Conservation (phyloP, 2,329 filamentous ascomycete genomes). For the Xylaria multiplex region DNA sequence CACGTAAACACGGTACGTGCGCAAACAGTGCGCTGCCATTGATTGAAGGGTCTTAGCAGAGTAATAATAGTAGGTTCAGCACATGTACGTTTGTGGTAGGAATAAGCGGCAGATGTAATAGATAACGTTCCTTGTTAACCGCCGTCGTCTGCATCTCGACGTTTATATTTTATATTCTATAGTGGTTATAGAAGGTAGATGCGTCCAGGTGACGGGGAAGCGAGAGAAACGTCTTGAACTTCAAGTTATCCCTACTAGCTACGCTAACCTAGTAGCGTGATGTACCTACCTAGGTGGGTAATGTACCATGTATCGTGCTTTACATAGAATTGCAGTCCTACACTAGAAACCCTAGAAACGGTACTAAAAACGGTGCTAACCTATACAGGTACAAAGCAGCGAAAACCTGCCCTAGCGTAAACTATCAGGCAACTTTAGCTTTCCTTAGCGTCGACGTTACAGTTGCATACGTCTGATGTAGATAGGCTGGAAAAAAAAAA, state of each 20-base stretch:
- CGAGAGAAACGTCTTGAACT: background rate
- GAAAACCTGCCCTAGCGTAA: background rate
- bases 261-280: too few species aligned
- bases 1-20: constrained; percentile 29
- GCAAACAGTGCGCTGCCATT: constrained; percentile 12
- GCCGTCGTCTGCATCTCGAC: background rate
- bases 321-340: background rate
- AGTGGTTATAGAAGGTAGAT: background rate
- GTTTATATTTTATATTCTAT: background rate
- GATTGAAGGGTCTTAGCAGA: background rate
- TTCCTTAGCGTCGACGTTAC: background rate
- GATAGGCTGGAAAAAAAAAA: background rate
- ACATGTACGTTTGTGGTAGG: constrained; percentile 8
- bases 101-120: constrained; percentile 12
- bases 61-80: background rate
- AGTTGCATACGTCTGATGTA: background rate
- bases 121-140: background rate
- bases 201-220: background rate
- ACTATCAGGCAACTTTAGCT: background rate
- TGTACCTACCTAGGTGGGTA: too few species aligned
- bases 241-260: background rate
- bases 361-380: too few species aligned
- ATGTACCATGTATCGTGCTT: background rate
- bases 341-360: background rate
- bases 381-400: too few species aligned